phyloP scores from a whole-genome alignment of 2,329 filamentous ascomycete species.

The Neofusicoccum kwambonambiense region DNA sequence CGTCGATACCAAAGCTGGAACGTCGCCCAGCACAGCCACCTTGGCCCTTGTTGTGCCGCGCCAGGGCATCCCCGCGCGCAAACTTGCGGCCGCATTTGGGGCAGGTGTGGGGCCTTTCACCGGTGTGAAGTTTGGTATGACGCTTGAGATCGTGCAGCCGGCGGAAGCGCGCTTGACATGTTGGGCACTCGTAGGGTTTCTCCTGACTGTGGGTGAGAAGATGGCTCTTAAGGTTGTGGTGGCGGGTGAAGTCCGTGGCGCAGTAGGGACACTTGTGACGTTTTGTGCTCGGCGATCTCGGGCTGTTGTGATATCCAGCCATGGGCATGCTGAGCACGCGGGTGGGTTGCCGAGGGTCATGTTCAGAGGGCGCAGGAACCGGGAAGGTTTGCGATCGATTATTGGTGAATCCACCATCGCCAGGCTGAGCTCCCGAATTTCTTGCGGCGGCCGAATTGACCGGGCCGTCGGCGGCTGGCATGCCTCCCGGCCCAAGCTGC shows the following conservation, averaged over 20 bases:
- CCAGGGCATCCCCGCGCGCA: slow-evolving; percentile 89
- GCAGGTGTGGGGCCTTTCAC: slow-evolving; percentile 92
- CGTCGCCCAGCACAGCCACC: slow-evolving; percentile 92
- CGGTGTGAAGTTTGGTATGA: slow-evolving; percentile 94
- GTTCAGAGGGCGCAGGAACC: slow-evolving; percentile 52
- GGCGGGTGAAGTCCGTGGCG: slow-evolving; percentile 92
- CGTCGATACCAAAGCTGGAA: slow-evolving; percentile 79
- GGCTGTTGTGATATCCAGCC: slow-evolving; percentile 55
- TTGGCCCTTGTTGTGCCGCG: slow-evolving; percentile 91
- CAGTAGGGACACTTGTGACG: slow-evolving; percentile 97
- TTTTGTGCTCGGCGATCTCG: slow-evolving; percentile 73
- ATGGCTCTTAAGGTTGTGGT: slow-evolving; percentile 97
- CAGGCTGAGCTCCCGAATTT: slow-evolving; percentile 22
- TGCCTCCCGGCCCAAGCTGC: slow-evolving; percentile 47
- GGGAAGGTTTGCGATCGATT: slow-evolving; percentile 65
- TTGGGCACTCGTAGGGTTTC: slow-evolving; percentile 91
- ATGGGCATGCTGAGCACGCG: slow-evolving; percentile 60
- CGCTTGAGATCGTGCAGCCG: slow-evolving; percentile 93
- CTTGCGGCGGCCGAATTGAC: slow-evolving; percentile 28
- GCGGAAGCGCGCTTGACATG: slow-evolving; percentile 90
- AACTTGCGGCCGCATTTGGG: slow-evolving; percentile 94
- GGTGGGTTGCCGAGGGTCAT: slow-evolving; percentile 50
- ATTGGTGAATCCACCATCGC: slow-evolving; percentile 32
- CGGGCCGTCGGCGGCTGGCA: slow-evolving; percentile 38
- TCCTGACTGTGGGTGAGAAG: slow-evolving; percentile 97